Conservation (phyloP, 2,329 filamentous ascomycete species). For the Aspergillus caelatus region DNA sequence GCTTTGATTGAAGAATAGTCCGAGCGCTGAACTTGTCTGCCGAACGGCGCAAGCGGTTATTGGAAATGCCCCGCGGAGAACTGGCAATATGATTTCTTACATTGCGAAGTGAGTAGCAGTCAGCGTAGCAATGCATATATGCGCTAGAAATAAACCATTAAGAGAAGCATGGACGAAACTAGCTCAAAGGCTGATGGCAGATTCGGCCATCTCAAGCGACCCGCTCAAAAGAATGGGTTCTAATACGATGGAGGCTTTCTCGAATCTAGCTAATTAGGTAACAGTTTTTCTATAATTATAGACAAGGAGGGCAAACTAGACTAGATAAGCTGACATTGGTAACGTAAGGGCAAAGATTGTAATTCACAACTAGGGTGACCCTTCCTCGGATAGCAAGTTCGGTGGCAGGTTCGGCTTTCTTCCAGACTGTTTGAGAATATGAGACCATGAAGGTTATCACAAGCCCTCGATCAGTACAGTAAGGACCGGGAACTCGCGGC, state of each 20-base stretch:
- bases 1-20: not conserved
- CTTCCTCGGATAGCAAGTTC: not conserved
- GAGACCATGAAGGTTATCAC: not conserved
- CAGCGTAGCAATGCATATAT: not conserved
- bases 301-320: not conserved
- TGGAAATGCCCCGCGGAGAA: not conserved
- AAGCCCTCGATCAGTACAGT: not conserved
- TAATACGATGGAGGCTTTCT: not conserved
- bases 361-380: not conserved
- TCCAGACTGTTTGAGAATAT: not conserved
- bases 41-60: not conserved
- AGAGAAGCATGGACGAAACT: not conserved
- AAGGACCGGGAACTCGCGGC: not conserved
- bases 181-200: fast-evolving
- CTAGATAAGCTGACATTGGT: not conserved
- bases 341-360: not conserved
- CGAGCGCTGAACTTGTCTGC: not conserved
- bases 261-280: not conserved
- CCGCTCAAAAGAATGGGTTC: not conserved
- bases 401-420: not conserved
- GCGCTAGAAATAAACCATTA: too few relatives aligned
- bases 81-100: not conserved
- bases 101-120: not conserved
- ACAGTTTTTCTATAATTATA: not conserved
- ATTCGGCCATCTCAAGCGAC: not conserved